Evolutionary conservation across 371 early-diverging fungal genomes (phyloP), one percentile per base, ranked within the genome.

Genomic region (Zychaea mexicana): DNA sequence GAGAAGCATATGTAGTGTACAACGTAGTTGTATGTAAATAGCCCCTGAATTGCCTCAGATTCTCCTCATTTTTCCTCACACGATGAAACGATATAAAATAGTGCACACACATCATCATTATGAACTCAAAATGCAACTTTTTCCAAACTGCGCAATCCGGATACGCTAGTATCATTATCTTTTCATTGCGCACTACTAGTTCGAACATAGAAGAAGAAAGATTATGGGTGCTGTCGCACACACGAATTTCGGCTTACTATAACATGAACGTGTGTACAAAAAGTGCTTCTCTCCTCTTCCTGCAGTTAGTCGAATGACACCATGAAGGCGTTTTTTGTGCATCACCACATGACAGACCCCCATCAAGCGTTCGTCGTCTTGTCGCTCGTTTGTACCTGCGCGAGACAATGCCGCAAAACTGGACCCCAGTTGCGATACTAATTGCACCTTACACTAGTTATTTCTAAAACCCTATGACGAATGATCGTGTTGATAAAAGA

Each of bases 31-130:
- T 36, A 36, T 36, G 8, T 15, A 46, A 22, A 22, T 22, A 22
- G n/a, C 49, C 49, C 49, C 49, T 49, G 21, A 49, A 49, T 49
- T 49, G 49, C 49, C 49, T 49, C 49, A 49, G 26, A 22, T 19
- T 49, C 24, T 49, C 21, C 49, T 21, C 46, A 9, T 36, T 46
- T 7, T 49, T 49, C 49, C 24, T 49, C 49, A 49, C 49, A 49
- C 49, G 22, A n/a, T 46, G 15, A 36, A 36, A 36, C 7, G 38
- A 36, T 9, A 36, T 9, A 46, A 21, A 46, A 15, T 36, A 36
- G 36, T 36, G 8, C 36, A 8, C 15, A 36, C n/a, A n/a, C n/a
- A n/a, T n/a, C n/a, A n/a, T 36, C 7, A 9, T 9, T 36, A 36
- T 36, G 15, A 36, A 36, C 38, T 36, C 15, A 36, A 36, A 36